These are phyloP conservation scores for Epichloe sibirici DNA, from an alignment of 2,329 filamentous ascomycete genomes.

Conservation along the genomic window DNA sequence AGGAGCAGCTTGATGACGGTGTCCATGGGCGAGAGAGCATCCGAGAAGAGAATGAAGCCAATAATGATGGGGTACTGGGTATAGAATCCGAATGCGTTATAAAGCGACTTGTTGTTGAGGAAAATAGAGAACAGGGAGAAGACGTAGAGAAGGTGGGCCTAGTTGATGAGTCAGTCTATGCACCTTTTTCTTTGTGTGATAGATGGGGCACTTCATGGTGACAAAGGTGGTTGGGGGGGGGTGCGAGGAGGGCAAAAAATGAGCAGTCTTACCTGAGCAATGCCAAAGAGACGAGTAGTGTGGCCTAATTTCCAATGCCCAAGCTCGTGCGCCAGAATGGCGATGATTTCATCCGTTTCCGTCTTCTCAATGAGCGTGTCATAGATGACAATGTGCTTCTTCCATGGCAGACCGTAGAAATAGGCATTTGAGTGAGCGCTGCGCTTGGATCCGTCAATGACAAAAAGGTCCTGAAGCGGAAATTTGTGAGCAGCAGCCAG, in stretches of 20 bases:
- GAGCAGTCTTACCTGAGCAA: slow-evolving; percentile 52
- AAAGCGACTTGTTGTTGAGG: slow-evolving; percentile 87
- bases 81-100: slow-evolving; percentile 81
- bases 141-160: slow-evolving; percentile 92
- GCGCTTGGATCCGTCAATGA: slow-evolving; percentile 85
- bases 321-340: slow-evolving; percentile 88
- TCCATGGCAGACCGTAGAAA: slow-evolving; percentile 97
- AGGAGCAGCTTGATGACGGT: slow-evolving; percentile 88
- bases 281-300: slow-evolving; percentile 81
- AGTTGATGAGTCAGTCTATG: slow-evolving; percentile 9
- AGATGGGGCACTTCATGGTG: no score
- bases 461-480: slow-evolving; percentile 82
- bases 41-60: slow-evolving; percentile 94
- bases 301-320: slow-evolving; percentile 96
- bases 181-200: background rate
- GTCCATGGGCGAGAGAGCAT: slow-evolving; percentile 89
- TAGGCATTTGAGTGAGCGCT: slow-evolving; percentile 83
- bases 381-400: slow-evolving; percentile 99
- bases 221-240: background rate
- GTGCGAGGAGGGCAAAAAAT: background rate
- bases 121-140: slow-evolving; percentile 96
- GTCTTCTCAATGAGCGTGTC: slow-evolving; percentile 96
- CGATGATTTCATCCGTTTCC: slow-evolving; percentile 81
- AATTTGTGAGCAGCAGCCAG: slow-evolving; percentile 79
- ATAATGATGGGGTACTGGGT: slow-evolving; percentile 82